Percentiles rank a stretch among this genome's conserved stretches.
Conservation (phyloP, 495 filamentous ascomycete genomes). For the Tuber indicum region DNA sequence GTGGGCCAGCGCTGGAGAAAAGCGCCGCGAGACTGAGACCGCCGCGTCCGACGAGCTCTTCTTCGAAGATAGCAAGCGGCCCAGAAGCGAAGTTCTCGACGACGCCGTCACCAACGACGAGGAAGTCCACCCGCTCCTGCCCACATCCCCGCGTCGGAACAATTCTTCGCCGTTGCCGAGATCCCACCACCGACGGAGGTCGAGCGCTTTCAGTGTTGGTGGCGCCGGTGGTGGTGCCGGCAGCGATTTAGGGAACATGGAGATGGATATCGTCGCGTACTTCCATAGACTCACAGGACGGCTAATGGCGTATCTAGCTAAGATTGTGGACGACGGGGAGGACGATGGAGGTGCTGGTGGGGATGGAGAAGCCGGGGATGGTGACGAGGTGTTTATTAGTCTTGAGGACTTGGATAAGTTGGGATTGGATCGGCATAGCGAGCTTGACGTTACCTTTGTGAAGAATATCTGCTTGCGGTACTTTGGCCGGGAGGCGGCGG, state of each 20-base stretch:
- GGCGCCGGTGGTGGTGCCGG: background rate
- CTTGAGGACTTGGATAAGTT: constrained; percentile 36
- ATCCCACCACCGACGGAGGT: constrained; percentile 37
- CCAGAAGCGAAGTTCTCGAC: constrained; percentile 43
- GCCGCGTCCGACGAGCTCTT: constrained; percentile 35
- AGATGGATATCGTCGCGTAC: constrained; percentile 78
- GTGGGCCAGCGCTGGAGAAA: constrained; percentile 96
- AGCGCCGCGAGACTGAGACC: constrained; percentile 47
- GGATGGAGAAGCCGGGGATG: constrained; percentile 45
- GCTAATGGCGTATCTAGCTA: constrained; percentile 62
- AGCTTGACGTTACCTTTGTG: constrained; percentile 35
- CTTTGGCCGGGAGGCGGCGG: constrained; percentile 34
- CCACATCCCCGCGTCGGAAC: constrained; percentile 33
- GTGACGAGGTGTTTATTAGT: constrained; percentile 37
- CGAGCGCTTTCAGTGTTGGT: constrained; percentile 22
- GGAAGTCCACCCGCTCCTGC: constrained; percentile 33
- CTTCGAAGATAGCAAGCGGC: constrained; percentile 41
- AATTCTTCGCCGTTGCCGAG: constrained; percentile 17
- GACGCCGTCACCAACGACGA: constrained; percentile 47
- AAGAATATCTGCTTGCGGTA: constrained; percentile 30
- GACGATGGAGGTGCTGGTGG: constrained; percentile 42
- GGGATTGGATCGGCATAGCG: constrained; percentile 30
- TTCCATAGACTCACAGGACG: constrained; percentile 80
- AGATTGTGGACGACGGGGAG: constrained; percentile 56
- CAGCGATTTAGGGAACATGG: constrained; percentile 40